Evolutionary conservation across 2,329 filamentous ascomycete species (phyloP).

Genomic region (Sporothrix pallida): DNA sequence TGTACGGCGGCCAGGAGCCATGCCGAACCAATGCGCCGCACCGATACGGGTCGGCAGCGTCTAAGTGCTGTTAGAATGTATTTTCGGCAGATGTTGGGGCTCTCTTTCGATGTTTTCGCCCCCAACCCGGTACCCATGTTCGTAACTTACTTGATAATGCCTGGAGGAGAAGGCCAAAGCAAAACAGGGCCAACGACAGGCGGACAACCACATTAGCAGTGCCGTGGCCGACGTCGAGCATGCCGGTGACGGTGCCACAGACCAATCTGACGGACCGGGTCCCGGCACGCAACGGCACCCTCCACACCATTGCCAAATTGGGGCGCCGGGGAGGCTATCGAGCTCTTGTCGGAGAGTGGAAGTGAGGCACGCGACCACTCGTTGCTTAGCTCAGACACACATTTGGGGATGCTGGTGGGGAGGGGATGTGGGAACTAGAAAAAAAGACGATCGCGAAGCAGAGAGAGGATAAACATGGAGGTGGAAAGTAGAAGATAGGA

Average conservation of each 20-base stretch:
- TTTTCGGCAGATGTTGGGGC: not conserved
- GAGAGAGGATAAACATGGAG: too few relatives aligned
- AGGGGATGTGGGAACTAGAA: not conserved
- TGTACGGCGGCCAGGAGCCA: slow-evolving; percentile 56
- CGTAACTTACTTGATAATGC: slow-evolving; percentile 19
- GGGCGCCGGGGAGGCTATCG: not conserved
- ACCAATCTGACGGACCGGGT: not conserved
- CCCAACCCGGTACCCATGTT: not conserved
- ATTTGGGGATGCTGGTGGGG: not conserved
- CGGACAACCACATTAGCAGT: slow-evolving; percentile 16
- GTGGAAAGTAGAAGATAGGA: not conserved
- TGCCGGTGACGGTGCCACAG: not conserved
- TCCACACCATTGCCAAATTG: slow-evolving; percentile 10
- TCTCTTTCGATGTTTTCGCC: not conserved
- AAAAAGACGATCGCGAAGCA: not conserved
- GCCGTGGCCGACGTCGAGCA: slow-evolving; percentile 19
- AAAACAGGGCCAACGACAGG: slow-evolving; percentile 27
- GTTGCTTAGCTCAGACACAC: slow-evolving; percentile 3
- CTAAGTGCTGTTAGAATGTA: not conserved
- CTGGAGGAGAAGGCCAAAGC: slow-evolving; percentile 10
- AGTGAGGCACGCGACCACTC: slow-evolving; percentile 22
- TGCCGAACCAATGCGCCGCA: slow-evolving; percentile 58
- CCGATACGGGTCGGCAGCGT: slow-evolving; percentile 55
- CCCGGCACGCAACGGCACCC: slow-evolving; percentile 4
- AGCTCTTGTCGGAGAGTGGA: not conserved